These are phyloP conservation scores for Chrysoporthe puriensis DNA, from an alignment of 2,329 filamentous ascomycete genomes.

Conservation along the genomic window DNA sequence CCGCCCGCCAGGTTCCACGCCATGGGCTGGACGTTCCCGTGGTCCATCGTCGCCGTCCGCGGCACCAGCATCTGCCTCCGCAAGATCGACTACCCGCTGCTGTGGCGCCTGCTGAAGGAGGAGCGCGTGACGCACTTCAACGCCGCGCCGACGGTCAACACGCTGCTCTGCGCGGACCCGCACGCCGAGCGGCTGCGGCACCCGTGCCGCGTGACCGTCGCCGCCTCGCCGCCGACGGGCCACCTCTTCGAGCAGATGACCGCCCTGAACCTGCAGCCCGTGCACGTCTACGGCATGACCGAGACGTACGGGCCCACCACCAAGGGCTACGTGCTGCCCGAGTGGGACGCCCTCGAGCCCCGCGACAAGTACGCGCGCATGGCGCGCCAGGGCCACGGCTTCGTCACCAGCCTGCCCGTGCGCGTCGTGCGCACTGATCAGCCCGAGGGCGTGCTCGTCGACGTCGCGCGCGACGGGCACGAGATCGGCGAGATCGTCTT, in stretches of 20 bases:
- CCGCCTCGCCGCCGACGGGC: constrained; percentile 85
- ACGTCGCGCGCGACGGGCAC: constrained; percentile 52
- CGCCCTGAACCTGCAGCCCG: constrained; percentile 79
- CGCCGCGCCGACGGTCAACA: constrained; percentile 95
- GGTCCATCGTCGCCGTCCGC: constrained; percentile 88
- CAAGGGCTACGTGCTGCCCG: constrained; percentile 85
- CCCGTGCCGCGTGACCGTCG: constrained; percentile 85
- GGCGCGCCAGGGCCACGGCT: constrained; percentile 93
- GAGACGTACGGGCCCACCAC: constrained; percentile 96
- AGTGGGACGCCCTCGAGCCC: constrained; percentile 74
- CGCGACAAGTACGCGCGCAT: constrained; percentile 86
- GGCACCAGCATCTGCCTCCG: constrained; percentile 95
- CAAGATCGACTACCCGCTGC: constrained; percentile 92
- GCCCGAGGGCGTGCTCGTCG: constrained; percentile 65
- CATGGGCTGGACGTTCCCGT: constrained; percentile 84
- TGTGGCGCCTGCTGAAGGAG: constrained; percentile 86
- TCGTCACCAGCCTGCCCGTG: constrained; percentile 78
- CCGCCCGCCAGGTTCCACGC: constrained; percentile 59
- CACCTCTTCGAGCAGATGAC: constrained; percentile 92
- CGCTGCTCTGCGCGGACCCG: constrained; percentile 78
- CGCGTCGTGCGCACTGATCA: constrained; percentile 82
- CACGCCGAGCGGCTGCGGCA: constrained; percentile 72
- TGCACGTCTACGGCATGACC: constrained; percentile 88
- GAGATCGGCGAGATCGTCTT: constrained; percentile 69
- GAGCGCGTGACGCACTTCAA: constrained; percentile 94